These are phyloP conservation scores for Chaetoceros muelleri DNA, from an alignment of 108 stramenopile species.

Conservation along the genomic window DNA sequence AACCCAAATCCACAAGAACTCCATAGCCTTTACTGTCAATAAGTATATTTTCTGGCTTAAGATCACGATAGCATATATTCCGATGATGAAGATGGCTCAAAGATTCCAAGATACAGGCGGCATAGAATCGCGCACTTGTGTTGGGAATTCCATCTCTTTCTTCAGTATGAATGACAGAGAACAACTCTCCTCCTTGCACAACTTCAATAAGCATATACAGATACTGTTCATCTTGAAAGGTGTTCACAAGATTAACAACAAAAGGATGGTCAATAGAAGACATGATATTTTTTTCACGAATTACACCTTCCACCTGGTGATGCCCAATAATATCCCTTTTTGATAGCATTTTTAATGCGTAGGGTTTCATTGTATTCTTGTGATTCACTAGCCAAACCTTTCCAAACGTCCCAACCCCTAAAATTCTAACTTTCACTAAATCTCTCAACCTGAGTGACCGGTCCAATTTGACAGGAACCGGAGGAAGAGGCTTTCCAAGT, in stretches of 20 bases:
- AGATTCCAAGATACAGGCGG: constrained; percentile 67
- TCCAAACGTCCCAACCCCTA: constrained; percentile 99
- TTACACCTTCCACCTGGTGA: constrained; percentile 92
- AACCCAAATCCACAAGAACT: constrained; percentile 98
- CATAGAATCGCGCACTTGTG: constrained; percentile 79
- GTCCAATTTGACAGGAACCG: constrained; percentile 32
- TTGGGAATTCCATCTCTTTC: constrained; percentile 86
- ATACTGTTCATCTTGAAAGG: constrained; percentile 83
- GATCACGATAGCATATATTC: constrained; percentile 67
- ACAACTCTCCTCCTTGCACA: constrained; percentile 90
- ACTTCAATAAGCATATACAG: constrained; percentile 88
- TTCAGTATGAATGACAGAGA: constrained; percentile 86
- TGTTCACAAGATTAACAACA: constrained; percentile 80
- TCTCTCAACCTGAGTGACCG: constrained; percentile 50
- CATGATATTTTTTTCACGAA: constrained; percentile 89
- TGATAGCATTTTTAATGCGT: constrained; percentile 85
- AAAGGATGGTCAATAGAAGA: constrained; percentile 86
- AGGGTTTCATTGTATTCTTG: constrained; percentile 60
- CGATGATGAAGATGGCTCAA: constrained; percentile 59
- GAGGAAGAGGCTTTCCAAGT: constrained; percentile 43
- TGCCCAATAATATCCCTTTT: constrained; percentile 96
- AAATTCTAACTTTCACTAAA: constrained; percentile 78
- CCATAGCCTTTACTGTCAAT: constrained; percentile 91
- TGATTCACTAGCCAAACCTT: constrained; percentile 97
- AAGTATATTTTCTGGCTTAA: constrained; percentile 88